Evolutionary conservation across 352 stramenopile species (phyloP).

Genomic region (Pythium phragmitis): DNA sequence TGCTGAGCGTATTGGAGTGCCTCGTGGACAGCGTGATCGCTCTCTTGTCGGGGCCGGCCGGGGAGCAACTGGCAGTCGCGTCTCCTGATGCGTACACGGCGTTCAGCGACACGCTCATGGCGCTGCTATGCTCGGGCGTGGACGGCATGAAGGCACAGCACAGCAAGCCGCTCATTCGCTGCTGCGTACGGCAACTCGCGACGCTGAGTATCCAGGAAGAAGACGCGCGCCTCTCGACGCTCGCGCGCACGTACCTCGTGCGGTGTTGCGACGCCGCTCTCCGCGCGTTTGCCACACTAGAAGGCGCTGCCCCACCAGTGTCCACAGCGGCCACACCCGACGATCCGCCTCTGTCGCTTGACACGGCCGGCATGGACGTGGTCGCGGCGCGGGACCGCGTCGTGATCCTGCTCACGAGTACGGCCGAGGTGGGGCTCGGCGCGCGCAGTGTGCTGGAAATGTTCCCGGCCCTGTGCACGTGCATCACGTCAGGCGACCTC

Average conservation of each 20-base stretch:
- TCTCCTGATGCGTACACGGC: constrained; percentile 24
- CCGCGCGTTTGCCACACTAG: constrained; percentile 41
- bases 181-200: constrained; percentile 74
- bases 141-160: constrained; percentile 40
- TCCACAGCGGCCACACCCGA: neutral
- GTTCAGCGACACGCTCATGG: constrained; percentile 57
- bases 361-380: constrained; percentile 5
- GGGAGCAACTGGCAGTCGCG: constrained; percentile 28
- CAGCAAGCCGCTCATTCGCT: constrained; percentile 63
- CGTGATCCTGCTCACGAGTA: constrained; percentile 63
- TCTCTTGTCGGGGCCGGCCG: constrained; percentile 33
- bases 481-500: constrained; percentile 65
- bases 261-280: constrained; percentile 58
- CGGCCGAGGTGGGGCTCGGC: constrained; percentile 50
- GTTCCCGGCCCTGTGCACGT: constrained; percentile 74
- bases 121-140: constrained; percentile 59
- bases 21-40: constrained; percentile 70
- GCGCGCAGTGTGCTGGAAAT: constrained; percentile 65
- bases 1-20: constrained; percentile 74
- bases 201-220: constrained; percentile 68
- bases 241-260: constrained; percentile 57
- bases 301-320: constrained; percentile 21
- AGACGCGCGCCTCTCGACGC: constrained; percentile 42
- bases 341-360: neutral
- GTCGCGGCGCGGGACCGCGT: constrained; percentile 54